Base-by-base conservation (phyloP, 2,329 filamentous ascomycete genomes). In the Passalora sequoiae region DNA sequence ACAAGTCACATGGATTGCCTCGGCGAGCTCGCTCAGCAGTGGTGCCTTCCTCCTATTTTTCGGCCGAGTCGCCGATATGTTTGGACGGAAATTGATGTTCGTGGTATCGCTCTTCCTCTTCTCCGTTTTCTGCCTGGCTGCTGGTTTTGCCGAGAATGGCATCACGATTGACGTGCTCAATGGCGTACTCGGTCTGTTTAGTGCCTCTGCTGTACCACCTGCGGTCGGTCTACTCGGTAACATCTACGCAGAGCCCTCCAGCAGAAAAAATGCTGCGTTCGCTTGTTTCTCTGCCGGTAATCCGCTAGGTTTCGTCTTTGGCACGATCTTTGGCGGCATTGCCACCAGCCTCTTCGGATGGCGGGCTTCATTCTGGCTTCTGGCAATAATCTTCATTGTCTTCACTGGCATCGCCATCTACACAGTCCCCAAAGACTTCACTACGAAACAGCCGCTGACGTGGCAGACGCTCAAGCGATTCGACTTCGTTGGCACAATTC, bases 31-130 rank as follows among this genome's bases (percentile, higher is more conserved):
- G 66, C 69, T 86, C 12, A 76, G 76, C 1, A 77, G 77, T 25
- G 81, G 81, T 5, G 73, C 81, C 0, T 78, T 85, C 53, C 71
- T 86, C 49, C 70, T 86, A 6, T 76, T 80, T 53, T 81, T 85
- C 46, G 81, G 80, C 28, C 77, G 77, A 52, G 65, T 83, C 5
- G 79, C 81, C 2, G 81, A 85, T 57, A 67, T 83, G 32, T 78
- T 84, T 36, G 81, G 80, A n/a, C 72, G 80, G 24, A 80, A 78
- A 52, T 53, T 65, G 0, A 70, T 84, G 59, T 80, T 84, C 55
- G 70, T 83, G 13, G 62, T 65, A 7, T 80, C 78, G 33, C 73
- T 84, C 67, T 71, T 71, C 12, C 69, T 76, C 15, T 83, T 82
- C 58, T 71, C 74, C 3, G 61, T 78, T 17, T 74, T 80, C 47